Percentiles rank a stretch among this genome's conserved stretches.
phyloP scores from a whole-genome alignment of 139 green algal genomes.

The Tetratostichococcus sp. region DNA sequence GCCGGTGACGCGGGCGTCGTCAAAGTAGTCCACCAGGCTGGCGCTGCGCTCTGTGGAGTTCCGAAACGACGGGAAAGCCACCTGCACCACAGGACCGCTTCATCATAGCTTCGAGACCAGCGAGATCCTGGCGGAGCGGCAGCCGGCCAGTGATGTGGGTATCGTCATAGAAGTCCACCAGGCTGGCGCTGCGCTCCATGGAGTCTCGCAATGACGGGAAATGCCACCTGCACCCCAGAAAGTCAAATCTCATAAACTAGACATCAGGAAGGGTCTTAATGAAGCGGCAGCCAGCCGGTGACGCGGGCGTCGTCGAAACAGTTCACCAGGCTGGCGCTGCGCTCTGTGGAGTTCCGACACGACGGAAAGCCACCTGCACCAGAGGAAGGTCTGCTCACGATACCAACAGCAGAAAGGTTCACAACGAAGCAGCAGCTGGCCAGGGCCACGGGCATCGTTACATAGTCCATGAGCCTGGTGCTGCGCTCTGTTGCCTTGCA shows the following conservation, averaged over 20 bases:
- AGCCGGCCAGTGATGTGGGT: too few relatives aligned
- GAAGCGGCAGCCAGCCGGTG: conserved; percentile 20
- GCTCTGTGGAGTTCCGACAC: conserved; percentile 35
- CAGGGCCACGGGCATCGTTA: too few relatives aligned
- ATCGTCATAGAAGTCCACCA: too few relatives aligned
- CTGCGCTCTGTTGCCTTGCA: too few relatives aligned
- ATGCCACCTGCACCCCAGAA: conserved; percentile 27
- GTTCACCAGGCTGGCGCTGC: background rate
- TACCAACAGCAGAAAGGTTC: too few relatives aligned
- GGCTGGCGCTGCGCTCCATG: too few relatives aligned
- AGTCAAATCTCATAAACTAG: background rate
- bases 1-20: conserved; percentile 9
- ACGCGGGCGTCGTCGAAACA: conserved; percentile 8
- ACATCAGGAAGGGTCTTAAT: too few relatives aligned
- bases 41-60: conserved; percentile 19
- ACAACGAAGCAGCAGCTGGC: too few relatives aligned
- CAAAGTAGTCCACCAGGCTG: background rate
- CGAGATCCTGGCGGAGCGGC: too few relatives aligned
- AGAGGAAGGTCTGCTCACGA: background rate
- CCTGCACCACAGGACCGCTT: conserved; percentile 15
- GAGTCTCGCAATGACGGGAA: conserved; percentile 47
- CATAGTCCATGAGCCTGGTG: too few relatives aligned
- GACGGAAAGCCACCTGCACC: conserved; percentile 36
- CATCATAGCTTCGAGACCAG: too few relatives aligned
- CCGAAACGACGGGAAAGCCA: conserved; percentile 43